phyloP scores from a whole-genome alignment of 176 grass and related monocot species.

The Leersia perrieri region DNA sequence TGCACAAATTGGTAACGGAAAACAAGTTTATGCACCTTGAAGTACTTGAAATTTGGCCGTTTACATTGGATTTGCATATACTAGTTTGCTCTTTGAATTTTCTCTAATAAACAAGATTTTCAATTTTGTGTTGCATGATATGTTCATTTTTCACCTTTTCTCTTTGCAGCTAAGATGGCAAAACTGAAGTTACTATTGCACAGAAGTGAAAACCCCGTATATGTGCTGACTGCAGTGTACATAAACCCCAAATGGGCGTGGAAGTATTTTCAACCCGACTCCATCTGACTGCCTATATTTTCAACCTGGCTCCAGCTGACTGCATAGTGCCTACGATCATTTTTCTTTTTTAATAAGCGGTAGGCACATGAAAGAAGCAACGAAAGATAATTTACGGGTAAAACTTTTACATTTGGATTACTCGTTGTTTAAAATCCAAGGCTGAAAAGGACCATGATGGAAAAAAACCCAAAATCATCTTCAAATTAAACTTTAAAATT shows the following conservation, averaged over 20 bases:
- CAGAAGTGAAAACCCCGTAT: slow-evolving; percentile 65
- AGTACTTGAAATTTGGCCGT: neutral
- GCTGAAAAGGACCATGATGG: no score
- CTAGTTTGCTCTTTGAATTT: neutral
- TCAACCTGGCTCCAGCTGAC: no score
- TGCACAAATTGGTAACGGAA: neutral
- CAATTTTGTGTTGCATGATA: neutral
- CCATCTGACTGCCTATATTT: neutral
- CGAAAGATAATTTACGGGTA: no score
- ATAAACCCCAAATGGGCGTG: slow-evolving; percentile 92
- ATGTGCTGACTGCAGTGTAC: slow-evolving; percentile 66
- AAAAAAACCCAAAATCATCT: no score
- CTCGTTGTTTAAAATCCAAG: no score
- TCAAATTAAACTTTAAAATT: no score
- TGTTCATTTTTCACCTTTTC: slow-evolving; percentile 1
- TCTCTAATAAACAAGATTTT: neutral
- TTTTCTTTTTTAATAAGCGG: no score
- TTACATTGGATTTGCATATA: neutral
- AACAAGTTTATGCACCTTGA: neutral
- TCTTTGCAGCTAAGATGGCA: slow-evolving; percentile 50
- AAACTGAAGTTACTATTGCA: slow-evolving; percentile 59
- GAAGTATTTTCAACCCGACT: slow-evolving; percentile 38
- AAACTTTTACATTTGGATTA: no score
- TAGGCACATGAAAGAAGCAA: no score
- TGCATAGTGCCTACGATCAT: no score